phyloP scores from a whole-genome alignment of 441 rosid species.

The Manihot esculenta region DNA sequence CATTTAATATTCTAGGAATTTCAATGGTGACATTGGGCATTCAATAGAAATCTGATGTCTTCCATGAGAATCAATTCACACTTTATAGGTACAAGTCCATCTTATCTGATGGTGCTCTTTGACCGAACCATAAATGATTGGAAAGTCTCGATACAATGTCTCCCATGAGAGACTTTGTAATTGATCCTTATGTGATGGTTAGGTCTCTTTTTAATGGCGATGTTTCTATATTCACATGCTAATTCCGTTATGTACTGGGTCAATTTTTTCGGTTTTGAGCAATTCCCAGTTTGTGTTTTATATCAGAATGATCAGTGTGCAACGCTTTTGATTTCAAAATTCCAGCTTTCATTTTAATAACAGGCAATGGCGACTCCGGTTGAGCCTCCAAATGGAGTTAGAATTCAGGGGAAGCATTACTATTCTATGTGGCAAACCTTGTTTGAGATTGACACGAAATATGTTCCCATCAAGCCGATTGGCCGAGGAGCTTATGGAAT shows the following conservation, averaged over 20 bases:
- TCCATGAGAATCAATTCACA: neutral
- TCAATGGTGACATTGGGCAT: neutral
- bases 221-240: constrained; percentile 1
- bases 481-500: constrained; percentile 81
- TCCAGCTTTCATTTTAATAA: constrained; percentile 10
- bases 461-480: constrained; percentile 81
- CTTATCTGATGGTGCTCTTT: constrained; percentile 10
- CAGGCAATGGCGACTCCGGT: constrained; percentile 73
- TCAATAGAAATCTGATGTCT: neutral
- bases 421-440: constrained; percentile 85
- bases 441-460: constrained; percentile 80
- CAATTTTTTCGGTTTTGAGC: neutral
- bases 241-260: neutral
- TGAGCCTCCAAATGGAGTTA: constrained; percentile 73
- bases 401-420: constrained; percentile 64
- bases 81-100: constrained; percentile 7
- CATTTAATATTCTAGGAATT: neutral
- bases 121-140: neutral
- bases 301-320: neutral
- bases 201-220: neutral
- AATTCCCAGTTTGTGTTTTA: neutral
- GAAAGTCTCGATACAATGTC: neutral
- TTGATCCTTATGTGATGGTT: constrained; percentile 1
- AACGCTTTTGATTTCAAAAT: neutral
- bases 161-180: neutral